These are phyloP conservation scores for Alternaria rosae DNA, from an alignment of 2,329 filamentous ascomycete genomes.

Conservation along the genomic window DNA sequence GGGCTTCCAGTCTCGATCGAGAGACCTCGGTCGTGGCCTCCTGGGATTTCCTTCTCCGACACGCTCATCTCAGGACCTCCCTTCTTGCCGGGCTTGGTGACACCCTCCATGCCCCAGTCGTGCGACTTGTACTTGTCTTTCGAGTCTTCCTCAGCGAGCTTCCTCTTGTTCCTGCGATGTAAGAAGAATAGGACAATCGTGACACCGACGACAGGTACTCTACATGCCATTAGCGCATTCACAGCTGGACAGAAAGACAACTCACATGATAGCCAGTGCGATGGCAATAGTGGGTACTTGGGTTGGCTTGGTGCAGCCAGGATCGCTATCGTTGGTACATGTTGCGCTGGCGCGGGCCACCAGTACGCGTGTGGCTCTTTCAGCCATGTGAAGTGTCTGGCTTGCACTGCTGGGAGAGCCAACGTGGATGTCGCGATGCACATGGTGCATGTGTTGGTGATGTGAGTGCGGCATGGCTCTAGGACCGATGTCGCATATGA, in stretches of 20 bases:
- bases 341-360: conserved; percentile 30
- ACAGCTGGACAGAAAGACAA: background rate
- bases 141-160: conserved; percentile 76
- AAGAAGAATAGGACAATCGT: conserved; percentile 74
- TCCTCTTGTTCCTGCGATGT: conserved; percentile 78
- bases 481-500: conserved; percentile 29
- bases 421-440: conserved; percentile 30
- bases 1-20: conserved; percentile 76
- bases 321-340: conserved; percentile 45
- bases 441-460: conserved; percentile 43
- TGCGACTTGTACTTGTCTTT: conserved; percentile 88
- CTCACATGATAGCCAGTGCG: conserved; percentile 46
- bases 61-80: conserved; percentile 63
- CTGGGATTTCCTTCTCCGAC: conserved; percentile 56
- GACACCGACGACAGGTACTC: conserved; percentile 76
- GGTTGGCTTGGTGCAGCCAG: conserved; percentile 48
- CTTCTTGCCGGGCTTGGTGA: conserved; percentile 47
- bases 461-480: conserved; percentile 41
- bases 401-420: conserved; percentile 25
- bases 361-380: conserved; percentile 37
- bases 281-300: conserved; percentile 43
- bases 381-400: conserved; percentile 25
- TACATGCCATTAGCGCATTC: conserved; percentile 52
- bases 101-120: conserved; percentile 82
- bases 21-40: conserved; percentile 56